Percentiles rank a stretch among this genome's conserved stretches.
phyloP scores from a whole-genome alignment of 495 filamentous ascomycete genomes.

The Viridothelium virens region DNA sequence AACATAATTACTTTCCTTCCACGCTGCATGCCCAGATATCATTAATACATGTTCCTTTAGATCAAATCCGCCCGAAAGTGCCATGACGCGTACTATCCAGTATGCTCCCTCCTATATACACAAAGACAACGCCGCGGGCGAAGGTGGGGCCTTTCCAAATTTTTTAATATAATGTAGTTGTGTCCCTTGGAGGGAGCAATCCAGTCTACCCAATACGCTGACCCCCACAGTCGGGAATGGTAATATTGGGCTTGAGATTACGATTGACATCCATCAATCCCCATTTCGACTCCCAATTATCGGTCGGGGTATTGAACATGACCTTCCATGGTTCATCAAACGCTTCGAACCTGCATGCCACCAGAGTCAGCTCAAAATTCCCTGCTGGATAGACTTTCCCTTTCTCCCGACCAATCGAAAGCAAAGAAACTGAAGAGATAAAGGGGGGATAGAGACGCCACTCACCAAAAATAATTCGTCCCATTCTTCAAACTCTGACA shows the following conservation, averaged over 20 bases:
- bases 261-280: conserved; percentile 82
- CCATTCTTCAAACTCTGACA: conserved; percentile 70
- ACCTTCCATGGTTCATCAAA: conserved; percentile 97
- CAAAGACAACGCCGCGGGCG: background rate
- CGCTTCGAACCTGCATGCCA: conserved; percentile 35
- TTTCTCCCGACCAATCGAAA: background rate
- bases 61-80: background rate
- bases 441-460: background rate
- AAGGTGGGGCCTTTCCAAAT: no score
- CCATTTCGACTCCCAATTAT: conserved; percentile 95
- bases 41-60: background rate
- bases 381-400: background rate
- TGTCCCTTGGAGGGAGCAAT: background rate
- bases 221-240: conserved; percentile 81
- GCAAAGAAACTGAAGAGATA: background rate
- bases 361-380: background rate
- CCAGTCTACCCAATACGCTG: conserved; percentile 47
- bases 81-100: background rate
- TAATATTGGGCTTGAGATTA: conserved; percentile 75
- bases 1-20: background rate
- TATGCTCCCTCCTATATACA: background rate
- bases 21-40: background rate
- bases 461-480: conserved; percentile 87
- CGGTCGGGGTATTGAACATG: conserved; percentile 51
- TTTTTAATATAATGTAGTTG: background rate